Evolutionary conservation across 805 yeast genomes (phyloP), one percentile per base, ranked within the genome.

Genomic region (Candida xyloterini): DNA sequence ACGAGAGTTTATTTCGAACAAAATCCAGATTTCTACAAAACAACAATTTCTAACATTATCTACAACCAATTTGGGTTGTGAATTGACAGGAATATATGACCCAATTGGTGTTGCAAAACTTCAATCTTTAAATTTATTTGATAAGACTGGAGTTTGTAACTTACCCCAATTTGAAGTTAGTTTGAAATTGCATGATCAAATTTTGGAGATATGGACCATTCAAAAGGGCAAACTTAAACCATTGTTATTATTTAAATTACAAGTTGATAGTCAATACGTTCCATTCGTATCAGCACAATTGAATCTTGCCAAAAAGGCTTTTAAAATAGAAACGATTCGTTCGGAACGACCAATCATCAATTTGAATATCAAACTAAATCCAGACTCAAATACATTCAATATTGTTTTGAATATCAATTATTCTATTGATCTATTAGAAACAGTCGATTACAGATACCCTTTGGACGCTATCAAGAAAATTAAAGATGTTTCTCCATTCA

Each of bases 391-490:
- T 9, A 27, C 24, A 2, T 38, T 35, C 21, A 21, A 18, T 8
- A 18, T 42, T 18, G 21, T 30, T n/a, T 10, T 46, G 14, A 11
- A 29, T 10, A 20, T 45, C 7, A 7, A 30, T 3, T 42, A 27
- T 31, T 15, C 22, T 15, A 27, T 50, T 11, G 35, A 31, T 11
- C 10, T 60, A 2, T 33, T 41, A 10, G 55, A 57, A 38, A 40
- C 52, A 3, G 33, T 61, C 1, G 38, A 45, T 22, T 16, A 32
- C 15, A 33, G 31, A 5, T 39, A 45, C 16, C 44, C 55, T 1
- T 7, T 40, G n/a, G 57, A 55, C 23, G 30, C 52, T 8, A 44
- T 53, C 10, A 33, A 37, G 16, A 47, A 42, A 15, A 21, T 60
- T n/a, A 48, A 38, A 15, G 50, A 40, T 28, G 22, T 47, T 10